Base-by-base conservation (phyloP, 768 basidiomycete genomes). In the Russula virescens region DNA sequence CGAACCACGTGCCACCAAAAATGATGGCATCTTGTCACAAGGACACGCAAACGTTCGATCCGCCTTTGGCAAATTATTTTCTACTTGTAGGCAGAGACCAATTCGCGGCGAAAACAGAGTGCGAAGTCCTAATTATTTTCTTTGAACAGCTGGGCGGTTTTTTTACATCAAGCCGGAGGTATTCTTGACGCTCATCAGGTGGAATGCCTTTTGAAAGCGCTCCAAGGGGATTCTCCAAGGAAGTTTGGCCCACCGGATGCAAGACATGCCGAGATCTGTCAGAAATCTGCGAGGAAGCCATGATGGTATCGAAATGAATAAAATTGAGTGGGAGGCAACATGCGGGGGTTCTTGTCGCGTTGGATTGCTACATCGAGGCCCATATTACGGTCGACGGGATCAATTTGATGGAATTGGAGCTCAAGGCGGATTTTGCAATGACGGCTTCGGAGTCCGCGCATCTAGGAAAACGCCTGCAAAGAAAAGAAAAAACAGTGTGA, bases 121-220 rank as follows among this genome's bases (percentile, higher is more conserved):
- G 25, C 2, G 5, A 35, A 25, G 40, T 43, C 28, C 25, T 11
- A 21, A 8, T 43, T 55, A 35, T 38, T 38, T 38, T 11, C 13
- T 38, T 38, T 38, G 8, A 38, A 11, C 10, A 11, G 10, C 13
- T 38, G 10, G 5, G 38, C 38, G 43, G 49, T 28, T 46, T 25
- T 21, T 56, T 46, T 46, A 57, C 61, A 58, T 57, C 55, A 21
- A 58, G 50, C 50, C 31, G 43, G n/a, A n/a, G 26, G 34, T 52
- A 38, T 38, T 38, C 2, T 38, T 14, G 38, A 38, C 38, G 23
- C 21, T 34, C 19, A 45, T 21, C 14, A 19, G 51, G 28, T 34
- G 23, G 40, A 18, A 28, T 19, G 11, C 21, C 49, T 31, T 55
- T 31, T 50, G 40, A 19, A 49, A 16, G 3, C 28, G 47, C 46